Base-by-base conservation (phyloP, 495 filamentous ascomycete genomes). In the Aspergillus mulundensis region DNA sequence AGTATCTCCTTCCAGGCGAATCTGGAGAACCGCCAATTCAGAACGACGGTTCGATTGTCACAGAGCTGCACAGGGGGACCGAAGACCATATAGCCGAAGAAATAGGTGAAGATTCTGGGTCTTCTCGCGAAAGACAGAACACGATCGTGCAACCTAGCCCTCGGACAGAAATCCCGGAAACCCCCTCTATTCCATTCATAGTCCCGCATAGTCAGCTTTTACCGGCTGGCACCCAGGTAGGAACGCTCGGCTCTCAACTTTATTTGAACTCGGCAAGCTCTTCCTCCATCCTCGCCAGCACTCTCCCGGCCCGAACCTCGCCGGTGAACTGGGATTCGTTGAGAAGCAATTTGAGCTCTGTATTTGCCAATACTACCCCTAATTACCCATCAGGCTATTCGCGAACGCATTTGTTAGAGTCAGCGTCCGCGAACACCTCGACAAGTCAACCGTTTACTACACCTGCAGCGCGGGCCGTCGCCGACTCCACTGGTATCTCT, bases 121-220 rank as follows among this genome's bases (percentile, higher is more conserved):
- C 20, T 8, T 11, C 10, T 39, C 24, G 7, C 14, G 1, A 18
- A 24, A 50, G 19, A 14, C 46, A 25, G 32, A 16, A 25, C 6
- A 15, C 24, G 7, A 18, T 41, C 11, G 14, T 36, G 10, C 46
- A 34, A 10, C 14, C 36, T 7, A 48, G 38, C 15, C 23, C 25
- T 23, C 38, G 11, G 7, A 21, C 34, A 28, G 66, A 69, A 38
- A 62, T 71, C 43, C 56, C 66, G 10, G 69, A 71, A 46, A 71
- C 66, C 12, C 64, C 68, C 15, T 44, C 56, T 40, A 38, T 21
- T 28, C 21, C 20, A 14, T 40, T n/a, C n/a, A 30, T 21, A 41
- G 12, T 39, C 21, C 23, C 5, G 11, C 44, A 30, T 34, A 61
- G 21, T 24, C 59, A 59, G 43, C 28, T 10, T 14, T 38, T 56